Evolutionary conservation across 345 rosid species (phyloP).

Genomic region (Diplotaxis tenuifolia): DNA sequence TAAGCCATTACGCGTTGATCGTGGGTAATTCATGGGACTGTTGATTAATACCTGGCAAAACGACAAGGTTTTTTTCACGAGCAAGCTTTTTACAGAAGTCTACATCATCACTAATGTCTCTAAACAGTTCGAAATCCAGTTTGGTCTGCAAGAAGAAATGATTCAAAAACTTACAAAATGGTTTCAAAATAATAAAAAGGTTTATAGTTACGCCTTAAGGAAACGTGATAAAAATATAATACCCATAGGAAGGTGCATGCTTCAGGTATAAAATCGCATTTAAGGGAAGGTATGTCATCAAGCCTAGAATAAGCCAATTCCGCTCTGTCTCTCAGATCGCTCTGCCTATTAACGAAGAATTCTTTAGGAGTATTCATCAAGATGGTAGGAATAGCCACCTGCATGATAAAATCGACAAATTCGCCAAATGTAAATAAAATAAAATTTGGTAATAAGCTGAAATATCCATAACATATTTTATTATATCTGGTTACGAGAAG

Average conservation of each 20-base stretch:
- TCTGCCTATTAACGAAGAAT: slow-evolving; percentile 43
- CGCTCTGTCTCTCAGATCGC: slow-evolving; percentile 43
- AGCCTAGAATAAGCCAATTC: slow-evolving; percentile 43
- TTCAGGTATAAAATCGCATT: too few species aligned
- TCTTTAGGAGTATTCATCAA: slow-evolving; percentile 52
- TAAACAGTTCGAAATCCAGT: background rate
- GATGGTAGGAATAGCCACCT: slow-evolving; percentile 63
- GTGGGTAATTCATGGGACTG: background rate
- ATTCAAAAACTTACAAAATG: background rate
- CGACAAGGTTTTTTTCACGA: slow-evolving; percentile 23
- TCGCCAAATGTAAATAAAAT: background rate
- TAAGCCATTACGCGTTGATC: too few species aligned
- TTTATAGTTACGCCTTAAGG: background rate
- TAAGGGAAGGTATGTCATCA: slow-evolving; percentile 51
- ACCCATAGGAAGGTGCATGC: too few species aligned
- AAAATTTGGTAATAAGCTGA: background rate
- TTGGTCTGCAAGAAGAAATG: background rate
- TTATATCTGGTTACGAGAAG: background rate
- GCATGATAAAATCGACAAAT: background rate
- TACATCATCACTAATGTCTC: slow-evolving; percentile 19
- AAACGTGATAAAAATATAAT: background rate
- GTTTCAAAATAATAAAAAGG: background rate
- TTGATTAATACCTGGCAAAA: slow-evolving; percentile 32
- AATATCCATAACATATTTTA: background rate
- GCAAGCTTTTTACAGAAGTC: slow-evolving; percentile 32